A percentile compares a stretch with the other conserved stretches of the same genome.
Conservation (phyloP, 805 yeast species). For the Cyberlindnera amylophila region DNA sequence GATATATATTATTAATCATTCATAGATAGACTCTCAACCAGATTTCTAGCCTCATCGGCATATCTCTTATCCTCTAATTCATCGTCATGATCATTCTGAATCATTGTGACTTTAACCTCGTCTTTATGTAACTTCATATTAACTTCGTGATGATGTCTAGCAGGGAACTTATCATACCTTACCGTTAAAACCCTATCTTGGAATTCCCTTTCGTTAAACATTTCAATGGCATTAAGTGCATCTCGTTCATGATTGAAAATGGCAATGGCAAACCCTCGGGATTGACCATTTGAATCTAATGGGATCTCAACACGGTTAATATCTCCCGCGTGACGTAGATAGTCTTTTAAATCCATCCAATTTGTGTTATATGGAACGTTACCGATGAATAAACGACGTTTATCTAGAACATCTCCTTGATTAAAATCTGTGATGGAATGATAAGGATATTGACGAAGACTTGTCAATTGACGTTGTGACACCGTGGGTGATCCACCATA, state of each 20-base stretch:
- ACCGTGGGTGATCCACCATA: conserved; percentile 12
- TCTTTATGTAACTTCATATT: no score
- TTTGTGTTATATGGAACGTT: conserved; percentile 48
- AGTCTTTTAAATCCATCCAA: conserved; percentile 38
- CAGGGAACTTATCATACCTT: conserved; percentile 53
- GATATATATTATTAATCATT: neutral
- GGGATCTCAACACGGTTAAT: conserved; percentile 36
- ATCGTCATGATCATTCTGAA: neutral
- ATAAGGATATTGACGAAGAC: conserved; percentile 25
- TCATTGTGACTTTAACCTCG: no score
- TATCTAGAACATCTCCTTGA: conserved; percentile 24
- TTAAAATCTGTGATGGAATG: conserved; percentile 23
- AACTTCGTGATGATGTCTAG: no score
- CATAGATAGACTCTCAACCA: conserved; percentile 21
- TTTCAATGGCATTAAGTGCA: conserved; percentile 44
- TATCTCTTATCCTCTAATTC: conserved; percentile 18
- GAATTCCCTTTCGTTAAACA: conserved; percentile 49
- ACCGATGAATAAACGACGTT: conserved; percentile 48
- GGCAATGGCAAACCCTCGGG: conserved; percentile 65
- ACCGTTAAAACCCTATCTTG: conserved; percentile 61
- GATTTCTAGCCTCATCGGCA: conserved; percentile 25
- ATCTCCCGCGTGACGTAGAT: conserved; percentile 26
- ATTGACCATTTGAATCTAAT: conserved; percentile 33
- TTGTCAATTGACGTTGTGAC: conserved; percentile 17
- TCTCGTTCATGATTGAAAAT: conserved; percentile 43